These are phyloP conservation scores for Annulohypoxylon truncatum DNA, from an alignment of 2,329 filamentous ascomycete species.

Conservation along the genomic window DNA sequence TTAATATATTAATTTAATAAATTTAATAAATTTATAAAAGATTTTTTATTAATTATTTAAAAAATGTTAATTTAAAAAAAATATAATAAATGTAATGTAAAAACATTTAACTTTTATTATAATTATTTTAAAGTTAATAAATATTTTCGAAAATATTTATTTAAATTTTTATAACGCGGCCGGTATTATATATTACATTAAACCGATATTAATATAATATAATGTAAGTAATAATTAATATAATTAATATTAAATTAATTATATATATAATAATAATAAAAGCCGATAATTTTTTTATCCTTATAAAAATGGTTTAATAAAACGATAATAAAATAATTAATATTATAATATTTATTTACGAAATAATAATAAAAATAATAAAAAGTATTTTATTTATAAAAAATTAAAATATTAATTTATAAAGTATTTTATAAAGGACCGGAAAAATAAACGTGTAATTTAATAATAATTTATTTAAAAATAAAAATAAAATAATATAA, in stretches of 20 bases:
- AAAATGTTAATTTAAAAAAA: not conserved
- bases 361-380: not conserved
- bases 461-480: not conserved
- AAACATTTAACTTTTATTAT: not conserved
- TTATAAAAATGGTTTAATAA: not conserved
- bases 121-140: not conserved
- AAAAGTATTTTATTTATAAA: constrained; percentile 6
- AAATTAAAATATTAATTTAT: constrained; percentile 1
- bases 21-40: too few species aligned
- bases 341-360: not conserved
- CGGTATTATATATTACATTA: not conserved
- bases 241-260: not conserved
- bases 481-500: not conserved
- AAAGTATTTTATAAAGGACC: too few species aligned
- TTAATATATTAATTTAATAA: not conserved
- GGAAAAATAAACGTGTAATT: not conserved
- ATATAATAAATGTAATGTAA: constrained; percentile 2
- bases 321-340: not conserved
- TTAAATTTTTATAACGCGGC: not conserved
- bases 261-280: not conserved
- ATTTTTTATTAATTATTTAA: not conserved
- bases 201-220: not conserved
- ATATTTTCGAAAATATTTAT: not conserved
- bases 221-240: not conserved
- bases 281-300: not conserved